Evolutionary conservation across 139 green algal genomes (phyloP), one percentile per base, ranked within the genome.

Genomic region (Chlamydomonas sphaeroides): DNA sequence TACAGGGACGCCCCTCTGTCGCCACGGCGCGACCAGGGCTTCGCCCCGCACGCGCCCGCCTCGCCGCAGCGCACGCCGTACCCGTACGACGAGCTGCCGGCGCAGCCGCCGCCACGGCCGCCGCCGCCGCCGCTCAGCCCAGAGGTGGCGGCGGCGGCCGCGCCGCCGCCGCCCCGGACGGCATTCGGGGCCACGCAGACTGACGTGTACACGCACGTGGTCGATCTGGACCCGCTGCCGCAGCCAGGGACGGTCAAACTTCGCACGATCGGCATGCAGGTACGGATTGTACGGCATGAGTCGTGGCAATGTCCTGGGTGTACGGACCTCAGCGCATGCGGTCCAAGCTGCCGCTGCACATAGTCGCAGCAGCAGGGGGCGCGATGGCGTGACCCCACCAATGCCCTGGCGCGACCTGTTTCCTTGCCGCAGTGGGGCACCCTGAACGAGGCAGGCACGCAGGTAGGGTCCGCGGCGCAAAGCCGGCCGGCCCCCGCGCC

Each of bases 141-240:
- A 1, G 77, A 41, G 23, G 45, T 84, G 28, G 77, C 77, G 23
- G 77, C 77, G 26, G 77, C 77, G 5, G 77, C 65, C 17, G 65
- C 48, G 49, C 48, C 77, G 65, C 65, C 77, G 30, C 63, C 63
- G 48, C 48, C 77, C 0, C 26, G 28, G 2, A 25, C 14, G 10
- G 20, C 63, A 0, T 65, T 56, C 25, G 63, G 45, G 17, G 77
- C 77, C 65, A 84, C 77, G 3, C 77, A 84, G 63, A 84, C 77
- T 14, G 77, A 84, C 20, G 65, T 75, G 48, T 84, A 84, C 49
- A 56, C 48, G 1, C 26, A 84, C 20, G 77, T 84, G 65, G 65
- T 84, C 35, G 77, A 84, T 49, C 65, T 84, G 65, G 65, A 84
- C 42, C 77, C 77, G 10, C 25, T 42, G 32, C 63, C 77, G 8